Percentiles rank a stretch among this genome's conserved stretches.
Evolutionary conservation across 805 yeast genomes (phyloP).

Genomic region (Barnettozyma botsteinii): DNA sequence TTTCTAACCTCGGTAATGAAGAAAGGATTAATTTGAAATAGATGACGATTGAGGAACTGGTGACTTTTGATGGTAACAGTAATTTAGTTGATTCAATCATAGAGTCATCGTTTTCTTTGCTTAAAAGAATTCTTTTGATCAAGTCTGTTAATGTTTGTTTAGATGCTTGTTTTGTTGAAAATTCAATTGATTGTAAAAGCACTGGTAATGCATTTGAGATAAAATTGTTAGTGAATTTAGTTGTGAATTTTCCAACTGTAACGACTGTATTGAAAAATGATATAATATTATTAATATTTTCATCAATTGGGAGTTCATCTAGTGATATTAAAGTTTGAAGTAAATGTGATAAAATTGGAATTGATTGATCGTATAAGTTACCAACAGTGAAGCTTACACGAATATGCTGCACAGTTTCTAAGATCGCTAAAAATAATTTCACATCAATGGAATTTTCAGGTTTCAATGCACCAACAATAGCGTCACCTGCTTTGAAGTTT

Average conservation of each 20-base stretch:
- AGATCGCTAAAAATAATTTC: slow-evolving; percentile 5
- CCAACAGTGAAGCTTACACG: slow-evolving; percentile 14
- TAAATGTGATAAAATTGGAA: slow-evolving; percentile 16
- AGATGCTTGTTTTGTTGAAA: background rate
- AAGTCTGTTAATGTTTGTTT: slow-evolving; percentile 13
- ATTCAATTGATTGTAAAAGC: slow-evolving; percentile 8
- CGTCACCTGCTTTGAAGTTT: slow-evolving; percentile 37
- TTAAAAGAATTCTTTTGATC: slow-evolving; percentile 25
- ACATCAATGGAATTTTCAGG: background rate
- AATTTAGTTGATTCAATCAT: slow-evolving; percentile 29
- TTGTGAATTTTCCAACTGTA: slow-evolving; percentile 14
- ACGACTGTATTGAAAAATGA: slow-evolving; percentile 14
- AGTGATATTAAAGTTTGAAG: slow-evolving; percentile 10
- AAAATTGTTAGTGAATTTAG: slow-evolving; percentile 16
- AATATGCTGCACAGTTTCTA: slow-evolving; percentile 11
- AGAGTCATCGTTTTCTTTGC: slow-evolving; percentile 19
- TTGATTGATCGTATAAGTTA: slow-evolving; percentile 14
- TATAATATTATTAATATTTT: slow-evolving; percentile 7
- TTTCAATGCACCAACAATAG: slow-evolving; percentile 25
- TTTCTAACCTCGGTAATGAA: slow-evolving; percentile 26
- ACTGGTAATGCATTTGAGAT: slow-evolving; percentile 18
- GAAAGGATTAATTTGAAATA: slow-evolving; percentile 29
- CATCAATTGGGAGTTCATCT: background rate
- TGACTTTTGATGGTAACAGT: slow-evolving; percentile 23
- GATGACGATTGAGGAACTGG: slow-evolving; percentile 22